Evolutionary conservation across 495 filamentous ascomycete genomes (phyloP), one percentile per base, ranked within the genome.

Genomic region (Hypoxylon trugodes): DNA sequence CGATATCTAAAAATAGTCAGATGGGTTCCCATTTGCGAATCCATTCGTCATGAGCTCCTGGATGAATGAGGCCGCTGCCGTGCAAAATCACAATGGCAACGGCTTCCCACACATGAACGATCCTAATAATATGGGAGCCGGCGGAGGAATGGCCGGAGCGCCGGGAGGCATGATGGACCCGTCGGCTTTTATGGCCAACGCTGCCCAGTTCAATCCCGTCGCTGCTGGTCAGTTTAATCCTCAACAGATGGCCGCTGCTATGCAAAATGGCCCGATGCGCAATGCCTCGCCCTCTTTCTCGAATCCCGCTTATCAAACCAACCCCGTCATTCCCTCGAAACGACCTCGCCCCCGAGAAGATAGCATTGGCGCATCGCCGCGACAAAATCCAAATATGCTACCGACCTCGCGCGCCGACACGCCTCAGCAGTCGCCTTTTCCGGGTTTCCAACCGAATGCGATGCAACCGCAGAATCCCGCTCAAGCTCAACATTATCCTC

Each of bases 401-500:
- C 86, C 89, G 25, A 86, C 85, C 28, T 96, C 94, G 74, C 92
- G 93, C 74, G 93, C 94, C 64, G 93, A 96, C 66, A 98, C 94
- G 24, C 94, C 94, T 25, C 89, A 91, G 66, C 90, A 96, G 65
- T 84, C 65, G 75, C 82, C 46, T 81, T 87, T 79, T 81, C 84
- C 61, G 40, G 76, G 72, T 80, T 89, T 68, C 86, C 85, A 82
- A 65, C 78, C 79, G 45, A 82, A 78, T 63, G 79, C 72, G 66
- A 82, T 80, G 84, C 81, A 69, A 65, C 84, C 65, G 68, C 86
- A 71, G 85, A 87, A 77, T 79, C 82, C 62, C 68, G 73, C 76
- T 36, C 84, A 82, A 68, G 85, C 87, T 19, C 86, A 83, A 51
- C 89, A 85, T 33, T 95, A 92, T 73, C 86, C 92, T 54, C 91